phyloP scores from a whole-genome alignment of 2,329 filamentous ascomycete genomes.

The Venturiaceae sp. region DNA sequence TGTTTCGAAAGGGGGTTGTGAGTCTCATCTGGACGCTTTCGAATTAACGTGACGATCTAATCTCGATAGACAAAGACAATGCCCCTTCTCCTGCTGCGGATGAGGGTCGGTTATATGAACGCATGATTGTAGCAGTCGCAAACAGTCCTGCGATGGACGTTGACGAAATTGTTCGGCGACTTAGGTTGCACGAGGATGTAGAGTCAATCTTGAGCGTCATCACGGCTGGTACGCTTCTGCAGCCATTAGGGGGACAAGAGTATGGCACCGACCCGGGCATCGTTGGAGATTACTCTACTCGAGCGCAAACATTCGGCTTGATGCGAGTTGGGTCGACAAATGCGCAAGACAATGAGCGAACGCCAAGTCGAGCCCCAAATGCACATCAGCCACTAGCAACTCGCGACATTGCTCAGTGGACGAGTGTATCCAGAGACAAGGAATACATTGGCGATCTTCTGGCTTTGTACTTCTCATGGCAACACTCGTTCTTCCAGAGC shows the following conservation, averaged over 20 bases:
- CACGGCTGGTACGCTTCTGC: conserved; percentile 9
- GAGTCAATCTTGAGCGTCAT: conserved; percentile 1
- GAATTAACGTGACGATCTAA: no score
- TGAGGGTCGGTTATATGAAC: background rate
- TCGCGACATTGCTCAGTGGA: background rate
- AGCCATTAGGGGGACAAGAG: conserved; percentile 5
- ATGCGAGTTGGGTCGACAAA: background rate
- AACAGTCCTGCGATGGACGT: conserved; percentile 7
- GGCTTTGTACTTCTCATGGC: conserved; percentile 58
- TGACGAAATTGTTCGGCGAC: conserved; percentile 12
- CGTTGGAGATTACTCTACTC: background rate
- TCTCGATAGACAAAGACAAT: background rate
- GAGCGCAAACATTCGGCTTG: conserved; percentile 4
- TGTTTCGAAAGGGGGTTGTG: conserved; percentile 7
- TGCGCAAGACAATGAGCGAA: background rate
- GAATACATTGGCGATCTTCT: conserved; percentile 54
- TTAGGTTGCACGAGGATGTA: conserved; percentile 2
- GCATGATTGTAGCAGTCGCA: background rate
- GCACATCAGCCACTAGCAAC: background rate
- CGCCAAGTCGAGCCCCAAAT: background rate
- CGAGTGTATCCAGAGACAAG: conserved; percentile 28
- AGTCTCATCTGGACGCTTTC: conserved; percentile 3
- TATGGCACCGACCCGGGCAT: background rate
- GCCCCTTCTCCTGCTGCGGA: background rate
- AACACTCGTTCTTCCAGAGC: conserved; percentile 65